A percentile compares a stretch with the other conserved stretches of the same genome.
phyloP scores from a whole-genome alignment of 139 green algal species.

The Dunaliella primolecta region DNA sequence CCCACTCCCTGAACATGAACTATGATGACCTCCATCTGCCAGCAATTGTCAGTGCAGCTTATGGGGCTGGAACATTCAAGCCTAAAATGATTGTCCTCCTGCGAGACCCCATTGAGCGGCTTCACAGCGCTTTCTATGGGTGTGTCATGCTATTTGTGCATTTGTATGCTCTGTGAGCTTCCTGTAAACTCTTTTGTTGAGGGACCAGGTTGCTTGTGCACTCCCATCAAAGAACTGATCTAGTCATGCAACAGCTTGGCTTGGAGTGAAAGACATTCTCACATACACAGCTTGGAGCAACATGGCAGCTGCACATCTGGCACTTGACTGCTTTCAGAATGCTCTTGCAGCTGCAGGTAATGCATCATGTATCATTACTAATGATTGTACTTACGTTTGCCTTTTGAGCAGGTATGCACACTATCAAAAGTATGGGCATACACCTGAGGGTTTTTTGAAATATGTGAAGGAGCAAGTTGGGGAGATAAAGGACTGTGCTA shows the following conservation, averaged over 20 bases:
- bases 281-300: no score
- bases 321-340: no score
- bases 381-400: no score
- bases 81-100: slow-evolving; percentile 38
- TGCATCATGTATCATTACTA: no score
- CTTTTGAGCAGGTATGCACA: slow-evolving; percentile 22
- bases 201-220: no score
- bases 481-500: slow-evolving; percentile 7
- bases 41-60: slow-evolving; percentile 33
- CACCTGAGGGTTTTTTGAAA: slow-evolving; percentile 27
- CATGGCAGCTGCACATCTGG: no score
- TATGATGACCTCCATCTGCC: slow-evolving; percentile 28
- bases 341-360: no score
- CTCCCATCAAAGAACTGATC: no score
- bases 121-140: slow-evolving; percentile 32
- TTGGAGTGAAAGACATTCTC: no score
- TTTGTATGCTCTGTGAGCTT: background rate
- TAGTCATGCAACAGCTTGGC: no score
- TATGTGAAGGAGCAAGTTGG: slow-evolving; percentile 45
- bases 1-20: background rate
- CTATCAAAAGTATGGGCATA: slow-evolving; percentile 45
- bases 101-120: slow-evolving; percentile 32
- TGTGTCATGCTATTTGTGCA: background rate
- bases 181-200: background rate
- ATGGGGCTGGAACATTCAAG: slow-evolving; percentile 4